Percentiles rank a stretch among this genome's conserved stretches.
Evolutionary conservation across 2,329 filamentous ascomycete species (phyloP).

Genomic region (Arthrobotrys sinensis): DNA sequence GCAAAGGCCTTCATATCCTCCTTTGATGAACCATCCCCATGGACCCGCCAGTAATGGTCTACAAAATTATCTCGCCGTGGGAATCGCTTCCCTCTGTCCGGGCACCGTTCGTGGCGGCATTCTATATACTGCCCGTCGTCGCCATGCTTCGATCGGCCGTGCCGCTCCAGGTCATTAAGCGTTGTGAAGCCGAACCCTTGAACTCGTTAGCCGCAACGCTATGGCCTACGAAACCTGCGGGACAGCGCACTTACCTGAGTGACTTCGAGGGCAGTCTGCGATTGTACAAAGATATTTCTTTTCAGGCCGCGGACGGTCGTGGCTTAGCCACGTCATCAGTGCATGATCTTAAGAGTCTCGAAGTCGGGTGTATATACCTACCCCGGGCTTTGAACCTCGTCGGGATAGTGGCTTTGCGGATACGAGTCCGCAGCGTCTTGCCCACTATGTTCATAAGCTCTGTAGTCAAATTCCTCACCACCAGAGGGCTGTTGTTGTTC

Average conservation of each 20-base stretch:
- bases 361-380: slow-evolving; percentile 51
- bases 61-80: slow-evolving; percentile 58
- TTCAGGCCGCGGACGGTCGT: slow-evolving; percentile 44
- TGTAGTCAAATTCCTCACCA: slow-evolving; percentile 14
- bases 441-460: slow-evolving; percentile 26
- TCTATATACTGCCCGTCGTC: slow-evolving; percentile 59
- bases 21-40: slow-evolving; percentile 44
- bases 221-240: slow-evolving; percentile 15
- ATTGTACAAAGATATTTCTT: slow-evolving; percentile 48
- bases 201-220: slow-evolving; percentile 45
- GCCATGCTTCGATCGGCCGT: slow-evolving; percentile 57
- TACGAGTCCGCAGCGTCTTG: slow-evolving; percentile 39
- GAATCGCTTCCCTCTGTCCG: slow-evolving; percentile 47
- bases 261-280: slow-evolving; percentile 34
- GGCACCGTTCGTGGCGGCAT: slow-evolving; percentile 49
- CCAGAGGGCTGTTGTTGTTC: slow-evolving; percentile 18
- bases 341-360: slow-evolving; percentile 35
- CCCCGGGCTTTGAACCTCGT: slow-evolving; percentile 39
- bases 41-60: slow-evolving; percentile 59
- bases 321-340: slow-evolving; percentile 60
- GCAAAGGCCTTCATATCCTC: slow-evolving; percentile 48
- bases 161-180: slow-evolving; percentile 59
- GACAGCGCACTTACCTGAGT: slow-evolving; percentile 33
- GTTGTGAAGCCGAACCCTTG: slow-evolving; percentile 55
- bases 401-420: slow-evolving; percentile 1